Conservation (phyloP, 768 basidiomycete species). For the Kwoniella botswanensis region DNA sequence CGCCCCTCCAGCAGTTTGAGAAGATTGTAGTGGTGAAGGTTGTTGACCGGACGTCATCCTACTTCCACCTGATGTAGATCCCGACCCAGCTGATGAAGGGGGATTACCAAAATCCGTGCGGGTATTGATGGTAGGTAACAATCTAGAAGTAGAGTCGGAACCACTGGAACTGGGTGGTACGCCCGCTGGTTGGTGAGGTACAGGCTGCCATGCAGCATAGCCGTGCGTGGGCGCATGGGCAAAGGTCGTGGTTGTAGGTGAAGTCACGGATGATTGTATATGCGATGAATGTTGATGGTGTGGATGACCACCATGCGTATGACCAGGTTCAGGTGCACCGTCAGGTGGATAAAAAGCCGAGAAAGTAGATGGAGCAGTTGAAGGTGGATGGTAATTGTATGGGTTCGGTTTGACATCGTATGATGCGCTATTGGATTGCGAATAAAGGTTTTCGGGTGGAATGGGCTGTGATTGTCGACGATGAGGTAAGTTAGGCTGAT, state of each 20-base stretch:
- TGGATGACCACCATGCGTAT: conserved; percentile 2
- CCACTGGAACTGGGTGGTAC: neutral
- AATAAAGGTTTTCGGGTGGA: conserved; percentile 18
- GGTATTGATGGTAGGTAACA: conserved; percentile 12
- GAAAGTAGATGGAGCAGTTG: conserved; percentile 28
- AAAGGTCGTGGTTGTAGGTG: conserved; percentile 7
- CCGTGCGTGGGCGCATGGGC: conserved; percentile 1
- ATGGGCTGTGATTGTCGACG: conserved; percentile 25
- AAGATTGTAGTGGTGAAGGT: conserved; percentile 7
- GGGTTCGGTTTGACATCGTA: conserved; percentile 31
- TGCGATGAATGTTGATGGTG: neutral
- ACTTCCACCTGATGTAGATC: conserved; percentile 1
- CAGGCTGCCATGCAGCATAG: conserved; percentile 22
- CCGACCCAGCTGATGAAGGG: conserved; percentile 27
- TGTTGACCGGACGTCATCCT: neutral
- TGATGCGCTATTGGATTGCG: conserved; percentile 1
- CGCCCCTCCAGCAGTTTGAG: neutral
- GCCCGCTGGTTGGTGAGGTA: neutral
- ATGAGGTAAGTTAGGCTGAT: neutral
- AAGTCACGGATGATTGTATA: conserved; percentile 5
- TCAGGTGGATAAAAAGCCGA: conserved; percentile 23
- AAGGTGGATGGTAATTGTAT: conserved; percentile 27
- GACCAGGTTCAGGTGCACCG: neutral
- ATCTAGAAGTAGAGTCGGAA: conserved; percentile 12
- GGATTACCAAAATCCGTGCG: conserved; percentile 17